phyloP scores from a whole-genome alignment of 169 alveolate genomes.

The Plasmodium malariae region DNA sequence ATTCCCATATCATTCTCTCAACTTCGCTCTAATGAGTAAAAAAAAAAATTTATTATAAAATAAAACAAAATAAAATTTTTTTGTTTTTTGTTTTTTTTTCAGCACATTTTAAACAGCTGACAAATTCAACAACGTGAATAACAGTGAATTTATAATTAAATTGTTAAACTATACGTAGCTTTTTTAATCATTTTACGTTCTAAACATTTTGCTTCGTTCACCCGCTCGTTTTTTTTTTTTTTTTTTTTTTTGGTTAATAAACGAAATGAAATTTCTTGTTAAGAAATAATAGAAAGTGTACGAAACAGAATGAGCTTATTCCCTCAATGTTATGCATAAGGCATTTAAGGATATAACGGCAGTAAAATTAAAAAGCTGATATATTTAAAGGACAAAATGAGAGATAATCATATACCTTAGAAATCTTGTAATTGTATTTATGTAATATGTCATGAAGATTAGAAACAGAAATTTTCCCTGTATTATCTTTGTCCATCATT shows the following conservation, averaged over 20 bases:
- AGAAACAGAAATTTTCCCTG: constrained; percentile 70
- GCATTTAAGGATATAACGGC: constrained; percentile 4
- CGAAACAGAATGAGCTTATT: too few species aligned
- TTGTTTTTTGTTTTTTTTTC: too few species aligned
- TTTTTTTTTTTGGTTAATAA: too few species aligned
- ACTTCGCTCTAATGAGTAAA: constrained; percentile 46
- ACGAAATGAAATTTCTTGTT: too few species aligned
- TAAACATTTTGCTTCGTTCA: not conserved
- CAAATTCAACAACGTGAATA: too few species aligned
- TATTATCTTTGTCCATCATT: constrained; percentile 75
- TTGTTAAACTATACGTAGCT: too few species aligned
- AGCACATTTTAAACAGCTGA: too few species aligned
- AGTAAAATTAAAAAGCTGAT: not conserved
- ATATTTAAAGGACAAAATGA: not conserved
- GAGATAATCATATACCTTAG: constrained; percentile 41
- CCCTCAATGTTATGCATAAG: too few species aligned
- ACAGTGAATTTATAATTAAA: too few species aligned
- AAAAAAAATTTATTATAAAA: constrained; percentile 5
- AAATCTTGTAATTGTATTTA: constrained; percentile 67
- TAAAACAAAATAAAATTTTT: too few species aligned
- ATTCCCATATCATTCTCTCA: constrained; percentile 76
- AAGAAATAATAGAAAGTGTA: too few species aligned
- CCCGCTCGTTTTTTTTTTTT: not conserved
- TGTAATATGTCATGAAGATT: constrained; percentile 63
- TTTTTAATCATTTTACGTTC: too few species aligned